Base-by-base conservation (phyloP, 208 protist genomes). In the Porcisia deanei region DNA sequence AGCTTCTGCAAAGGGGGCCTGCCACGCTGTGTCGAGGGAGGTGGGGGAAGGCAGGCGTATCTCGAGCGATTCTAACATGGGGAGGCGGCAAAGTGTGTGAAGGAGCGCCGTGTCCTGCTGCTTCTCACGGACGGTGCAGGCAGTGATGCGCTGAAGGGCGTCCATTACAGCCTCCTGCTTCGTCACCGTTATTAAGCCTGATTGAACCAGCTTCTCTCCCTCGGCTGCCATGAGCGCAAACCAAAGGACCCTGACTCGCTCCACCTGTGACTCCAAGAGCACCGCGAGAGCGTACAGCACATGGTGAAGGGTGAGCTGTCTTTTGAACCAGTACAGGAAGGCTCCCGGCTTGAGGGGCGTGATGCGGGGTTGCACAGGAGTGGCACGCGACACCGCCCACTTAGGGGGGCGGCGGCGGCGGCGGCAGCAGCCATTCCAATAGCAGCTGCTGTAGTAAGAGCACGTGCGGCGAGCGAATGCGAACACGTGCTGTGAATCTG, bases 221-320 rank as follows among this genome's bases (percentile, higher is more conserved):
- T 73, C 66, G 34, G 54, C 72, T 0, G 75, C 64, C 2, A 59
- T 67, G 14, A 71, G 41, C 57, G 70, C 66, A 14, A 79, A 73
- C 1, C 71, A 67, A 54, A 79, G 53, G 55, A 37, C 14, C 75
- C 72, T 73, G 5, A 79, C 55, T 7, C 58, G 75, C 66, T 79
- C 75, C 64, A 79, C 75, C 67, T 79, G 41, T 65, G 75, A 65
- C 41, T 65, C 66, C 43, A 73, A 34, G 54, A 79, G 54, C 58
- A 22, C 52, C 5, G 53, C 75, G 47, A 79, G 66, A 16, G 14
- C 0, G 66, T 55, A n/a, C 53, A 60, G 58, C 34, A 59, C 66
- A 37, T 54, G 18, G 66, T 79, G 75, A 22, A 73, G 66, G 57
- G 55, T 20, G n/a, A 68, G 22, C 55, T 73, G 75, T 0, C 41